Evolutionary conservation across 257 asterid species (phyloP), one percentile per base, ranked within the genome.

Genomic region (Solanum pennellii): DNA sequence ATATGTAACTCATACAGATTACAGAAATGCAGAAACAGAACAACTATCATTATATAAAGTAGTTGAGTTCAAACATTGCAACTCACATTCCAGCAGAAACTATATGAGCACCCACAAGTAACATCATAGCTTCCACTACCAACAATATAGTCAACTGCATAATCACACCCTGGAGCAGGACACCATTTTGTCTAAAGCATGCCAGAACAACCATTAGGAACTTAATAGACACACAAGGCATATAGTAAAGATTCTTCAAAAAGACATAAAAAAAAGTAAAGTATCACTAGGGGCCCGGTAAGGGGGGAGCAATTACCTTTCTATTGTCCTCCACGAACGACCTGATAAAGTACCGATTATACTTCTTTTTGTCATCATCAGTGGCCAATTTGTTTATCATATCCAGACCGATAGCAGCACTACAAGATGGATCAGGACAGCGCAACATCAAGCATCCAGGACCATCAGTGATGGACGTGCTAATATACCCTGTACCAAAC

Each of bases 121-220:
- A 96, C 95, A 88, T 96, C 99, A 89, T 91, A 94, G 89, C 92
- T 96, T 86, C 98, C 98, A 92, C 98, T 91, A 85, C 99, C 98
- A 85, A 92, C 94, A 82, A 89, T 91, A 91, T 91, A 96, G 86
- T 96, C 98, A 83, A 95, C 98, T 87, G 96, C 98, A 89, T 90
- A 94, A 87, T 95, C 99, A 91, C 99, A 96, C 62, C 99, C 99
- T 69, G 98, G 99, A 89, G 96, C 98, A 11, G 99, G 99, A 89
- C 99, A 96, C 99, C 98, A 95, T 91, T 96, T 96, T 33, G 95
- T 95, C 99, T 96, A 82, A 68, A 52, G 69, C 86, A 86, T 72
- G 42, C 86, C 88, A 82, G 16, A 79, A 86, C 60, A 41, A 16
- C 21, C 88, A 73, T 82, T 82, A 82, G 85, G 45, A 49, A 82